Evolutionary conservation across 768 basidiomycete species (phyloP), one percentile per base, ranked within the genome.

Genomic region (Pluteus cervinus): DNA sequence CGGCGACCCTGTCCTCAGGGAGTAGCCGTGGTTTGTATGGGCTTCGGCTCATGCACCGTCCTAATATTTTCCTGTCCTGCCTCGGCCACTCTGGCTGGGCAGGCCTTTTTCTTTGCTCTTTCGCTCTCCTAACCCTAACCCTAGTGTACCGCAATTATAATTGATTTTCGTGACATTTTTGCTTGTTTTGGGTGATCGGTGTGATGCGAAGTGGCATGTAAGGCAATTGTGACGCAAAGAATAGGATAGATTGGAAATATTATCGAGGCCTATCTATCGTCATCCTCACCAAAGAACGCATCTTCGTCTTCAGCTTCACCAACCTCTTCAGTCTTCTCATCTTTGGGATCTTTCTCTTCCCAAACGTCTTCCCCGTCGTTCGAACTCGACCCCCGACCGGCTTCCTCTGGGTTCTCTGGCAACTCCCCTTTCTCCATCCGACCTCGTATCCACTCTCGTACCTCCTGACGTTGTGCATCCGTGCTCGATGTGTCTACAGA

Each of bases 11-110:
- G 68, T 68, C 67, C 68, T 54, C 68, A 69, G 66, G 65, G 68
- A 61, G 59, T 53, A 50, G 48, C 32, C 39, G 45, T 43, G 59
- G 66, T 53, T 71, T 70, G 71, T 73, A 65, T 75, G 69, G 51
- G 71, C 73, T 71, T 71, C 66, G 70, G 75, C 65, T 65, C 69
- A 76, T 73, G 75, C 71, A 72, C 67, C 63, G 66, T 74, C 71
- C 58, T 42, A 73, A 73, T 74, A 74, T 73, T 73, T 73, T 62
- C 72, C 71, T 49, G 73, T 73, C 63, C 67, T 20, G 52, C 65
- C 60, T 59, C 46, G 63, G 66, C 65, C 67, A 60, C 61, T 63
- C 62, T 60, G 58, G 58, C 58, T 61, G 53, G 51, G 58, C 40
- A 50, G 58, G 58, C 59, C 54, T 18, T 46, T 33, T 47, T 52